Percentiles rank a stretch among this genome's conserved stretches.
Conservation (phyloP, 2,329 filamentous ascomycete genomes). For the Colletotrichum cereale region DNA sequence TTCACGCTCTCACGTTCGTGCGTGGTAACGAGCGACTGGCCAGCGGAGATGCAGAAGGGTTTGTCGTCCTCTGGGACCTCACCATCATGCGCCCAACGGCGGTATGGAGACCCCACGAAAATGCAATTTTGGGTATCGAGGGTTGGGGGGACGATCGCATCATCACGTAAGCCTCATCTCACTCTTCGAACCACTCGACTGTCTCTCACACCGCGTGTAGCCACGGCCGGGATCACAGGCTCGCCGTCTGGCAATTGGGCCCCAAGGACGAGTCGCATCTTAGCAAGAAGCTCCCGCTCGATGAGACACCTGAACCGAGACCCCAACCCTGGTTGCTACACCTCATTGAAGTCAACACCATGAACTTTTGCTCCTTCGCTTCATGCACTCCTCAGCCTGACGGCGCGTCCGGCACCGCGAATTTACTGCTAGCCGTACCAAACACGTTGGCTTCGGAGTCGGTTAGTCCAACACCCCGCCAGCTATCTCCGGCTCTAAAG, state of each 20-base stretch:
- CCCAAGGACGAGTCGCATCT: constrained; percentile 71
- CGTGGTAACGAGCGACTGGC: constrained; percentile 80
- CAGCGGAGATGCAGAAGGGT: constrained; percentile 92
- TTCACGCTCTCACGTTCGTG: constrained; percentile 83
- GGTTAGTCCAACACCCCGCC: constrained; percentile 54
- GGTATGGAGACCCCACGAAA: constrained; percentile 88
- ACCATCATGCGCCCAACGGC: constrained; percentile 83
- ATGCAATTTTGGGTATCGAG: constrained; percentile 79
- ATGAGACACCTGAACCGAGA: constrained; percentile 62
- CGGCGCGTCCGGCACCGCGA: constrained; percentile 4
- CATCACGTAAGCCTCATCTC: constrained; percentile 77
- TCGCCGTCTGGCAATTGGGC: constrained; percentile 85
- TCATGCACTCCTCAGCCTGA: constrained; percentile 57
- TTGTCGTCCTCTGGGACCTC: constrained; percentile 87
- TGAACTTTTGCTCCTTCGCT: constrained; percentile 94
- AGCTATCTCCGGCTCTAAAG: constrained; percentile 30
- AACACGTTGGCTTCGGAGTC: constrained; percentile 81
- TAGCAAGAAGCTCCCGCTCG: constrained; percentile 78
- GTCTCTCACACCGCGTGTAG: constrained; percentile 57
- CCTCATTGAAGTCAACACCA: constrained; percentile 86
- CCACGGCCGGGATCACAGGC: constrained; percentile 89
- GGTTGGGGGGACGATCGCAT: constrained; percentile 80
- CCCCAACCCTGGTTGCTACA: constrained; percentile 88
- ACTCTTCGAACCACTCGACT: background rate
- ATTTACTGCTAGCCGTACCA: constrained; percentile 80